Evolutionary conservation across 2,329 filamentous ascomycete genomes (phyloP).

Genomic region (Pseudocercospora vitis): DNA sequence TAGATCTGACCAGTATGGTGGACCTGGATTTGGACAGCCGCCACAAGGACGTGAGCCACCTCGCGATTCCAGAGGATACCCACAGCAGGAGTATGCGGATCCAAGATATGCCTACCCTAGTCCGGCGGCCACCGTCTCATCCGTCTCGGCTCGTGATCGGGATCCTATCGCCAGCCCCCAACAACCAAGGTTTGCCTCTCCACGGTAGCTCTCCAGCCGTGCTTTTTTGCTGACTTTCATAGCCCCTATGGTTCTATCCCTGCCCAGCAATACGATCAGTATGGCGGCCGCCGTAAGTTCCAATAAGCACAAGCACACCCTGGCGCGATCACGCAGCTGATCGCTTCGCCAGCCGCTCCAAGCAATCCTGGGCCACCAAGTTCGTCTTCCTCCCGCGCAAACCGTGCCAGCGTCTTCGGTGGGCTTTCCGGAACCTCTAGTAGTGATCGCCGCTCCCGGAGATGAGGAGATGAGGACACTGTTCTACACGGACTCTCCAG

Average conservation of each 20-base stretch:
- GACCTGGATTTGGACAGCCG: constrained; percentile 27
- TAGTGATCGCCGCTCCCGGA: constrained; percentile 19
- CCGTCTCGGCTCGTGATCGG: constrained; percentile 26
- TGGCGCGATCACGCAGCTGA: constrained; percentile 26
- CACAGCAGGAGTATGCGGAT: constrained; percentile 35
- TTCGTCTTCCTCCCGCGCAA: constrained; percentile 16
- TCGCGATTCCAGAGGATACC: constrained; percentile 31
- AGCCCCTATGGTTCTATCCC: constrained; percentile 33
- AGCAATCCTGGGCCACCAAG: constrained; percentile 19
- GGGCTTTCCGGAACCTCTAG: constrained; percentile 17
- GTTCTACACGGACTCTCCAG: background rate
- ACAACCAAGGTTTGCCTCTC: constrained; percentile 35
- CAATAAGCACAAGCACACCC: constrained; percentile 18
- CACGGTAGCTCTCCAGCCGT: constrained; percentile 8
- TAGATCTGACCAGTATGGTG: constrained; percentile 31
- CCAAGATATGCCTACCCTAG: constrained; percentile 40
- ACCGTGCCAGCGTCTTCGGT: constrained; percentile 26
- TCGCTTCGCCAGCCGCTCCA: constrained; percentile 30
- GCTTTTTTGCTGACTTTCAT: constrained; percentile 30
- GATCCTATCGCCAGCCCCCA: constrained; percentile 33
- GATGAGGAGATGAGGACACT: constrained; percentile 5
- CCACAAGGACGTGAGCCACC: constrained; percentile 27
- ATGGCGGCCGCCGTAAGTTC: constrained; percentile 38
- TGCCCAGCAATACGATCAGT: constrained; percentile 33
- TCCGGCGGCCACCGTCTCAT: constrained; percentile 37